Evolutionary conservation across 2,329 filamentous ascomycete genomes (phyloP).

Genomic region (Parafenestella ontariensis): DNA sequence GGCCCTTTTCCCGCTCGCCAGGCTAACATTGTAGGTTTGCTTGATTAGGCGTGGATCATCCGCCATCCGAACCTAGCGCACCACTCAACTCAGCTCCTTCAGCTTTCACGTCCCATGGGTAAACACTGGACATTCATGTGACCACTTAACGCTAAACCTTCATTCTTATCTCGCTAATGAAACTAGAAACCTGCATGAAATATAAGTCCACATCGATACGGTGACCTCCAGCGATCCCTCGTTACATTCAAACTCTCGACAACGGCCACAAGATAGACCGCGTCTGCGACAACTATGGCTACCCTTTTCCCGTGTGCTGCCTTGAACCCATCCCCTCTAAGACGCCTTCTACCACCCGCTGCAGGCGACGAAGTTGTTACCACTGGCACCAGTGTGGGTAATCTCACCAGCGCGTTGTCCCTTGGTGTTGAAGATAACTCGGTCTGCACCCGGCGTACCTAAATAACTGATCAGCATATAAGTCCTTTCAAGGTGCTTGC

Average conservation of each 20-base stretch:
- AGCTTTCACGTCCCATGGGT: no score
- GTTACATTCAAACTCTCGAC: background rate
- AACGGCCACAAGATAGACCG: background rate
- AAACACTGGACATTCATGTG: background rate
- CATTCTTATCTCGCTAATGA: background rate
- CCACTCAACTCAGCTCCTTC: no score
- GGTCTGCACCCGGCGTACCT: conserved; percentile 71
- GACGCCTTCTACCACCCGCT: conserved; percentile 34
- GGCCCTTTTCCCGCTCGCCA: no score
- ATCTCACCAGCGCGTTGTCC: conserved; percentile 69
- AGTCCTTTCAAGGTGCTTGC: no score
- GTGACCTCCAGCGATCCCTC: background rate
- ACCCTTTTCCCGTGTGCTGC: background rate
- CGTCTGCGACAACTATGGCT: background rate
- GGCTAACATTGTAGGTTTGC: no score
- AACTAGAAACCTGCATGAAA: background rate
- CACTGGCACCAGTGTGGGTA: conserved; percentile 73
- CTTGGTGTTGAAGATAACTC: conserved; percentile 67
- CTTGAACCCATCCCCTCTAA: background rate
- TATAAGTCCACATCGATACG: background rate
- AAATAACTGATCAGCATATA: background rate
- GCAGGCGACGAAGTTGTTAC: conserved; percentile 73
- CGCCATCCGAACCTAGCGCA: no score
- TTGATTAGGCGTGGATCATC: background rate
- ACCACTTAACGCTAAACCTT: background rate